phyloP scores from a whole-genome alignment of 352 stramenopile genomes.

The Globisporangium carolinianum region DNA sequence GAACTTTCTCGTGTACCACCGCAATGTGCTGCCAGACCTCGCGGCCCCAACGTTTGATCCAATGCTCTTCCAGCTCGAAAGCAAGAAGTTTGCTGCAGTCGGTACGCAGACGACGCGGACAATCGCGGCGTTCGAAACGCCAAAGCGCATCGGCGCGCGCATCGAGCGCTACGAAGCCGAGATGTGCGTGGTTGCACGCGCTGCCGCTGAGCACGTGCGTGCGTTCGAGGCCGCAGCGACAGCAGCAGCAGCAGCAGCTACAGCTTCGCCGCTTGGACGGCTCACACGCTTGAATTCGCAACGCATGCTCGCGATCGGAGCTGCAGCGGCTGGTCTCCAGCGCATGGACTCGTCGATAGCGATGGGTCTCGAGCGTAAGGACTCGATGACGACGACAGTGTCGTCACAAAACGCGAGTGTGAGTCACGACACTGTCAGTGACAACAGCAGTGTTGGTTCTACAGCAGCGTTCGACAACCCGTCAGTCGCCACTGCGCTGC shows the following conservation, averaged over 20 bases:
- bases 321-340: neutral
- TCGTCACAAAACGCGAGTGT: neutral
- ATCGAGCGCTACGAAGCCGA: constrained; percentile 33
- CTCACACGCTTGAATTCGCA: too few species aligned
- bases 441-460: neutral
- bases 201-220: neutral
- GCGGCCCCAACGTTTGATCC: constrained; percentile 46
- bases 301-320: too few species aligned
- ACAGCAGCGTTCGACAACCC: neutral
- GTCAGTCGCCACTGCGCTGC: neutral
- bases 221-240: neutral
- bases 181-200: constrained; percentile 11
- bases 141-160: constrained; percentile 27
- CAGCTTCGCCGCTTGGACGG: too few species aligned
- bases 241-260: neutral
- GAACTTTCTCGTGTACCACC: constrained; percentile 55
- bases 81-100: constrained; percentile 28
- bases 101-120: constrained; percentile 36
- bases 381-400: neutral
- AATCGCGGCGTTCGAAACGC: constrained; percentile 19
- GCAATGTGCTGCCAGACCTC: constrained; percentile 49
- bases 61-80: constrained; percentile 41
- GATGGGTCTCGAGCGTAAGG: neutral
- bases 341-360: constrained; percentile 1
- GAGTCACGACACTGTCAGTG: too few species aligned